These are phyloP conservation scores for Tolypocladium sp. DNA, from an alignment of 2,329 filamentous ascomycete species.

Conservation along the genomic window DNA sequence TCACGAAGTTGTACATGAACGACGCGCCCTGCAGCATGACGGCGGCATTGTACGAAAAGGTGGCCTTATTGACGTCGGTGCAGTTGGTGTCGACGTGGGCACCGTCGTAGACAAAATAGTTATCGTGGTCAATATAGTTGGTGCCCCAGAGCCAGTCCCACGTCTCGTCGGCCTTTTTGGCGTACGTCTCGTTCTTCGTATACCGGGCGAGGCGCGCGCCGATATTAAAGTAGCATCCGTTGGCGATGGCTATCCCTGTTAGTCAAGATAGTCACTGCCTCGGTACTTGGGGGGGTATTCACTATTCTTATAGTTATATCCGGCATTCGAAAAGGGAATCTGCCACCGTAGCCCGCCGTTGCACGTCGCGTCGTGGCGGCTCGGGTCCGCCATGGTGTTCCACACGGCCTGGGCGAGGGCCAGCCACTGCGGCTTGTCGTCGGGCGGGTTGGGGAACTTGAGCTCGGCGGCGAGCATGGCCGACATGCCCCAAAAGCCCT, in stretches of 20 bases:
- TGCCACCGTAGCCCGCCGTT: slow-evolving; percentile 69
- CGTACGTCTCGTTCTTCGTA: slow-evolving; percentile 57
- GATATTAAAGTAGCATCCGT: slow-evolving; percentile 55
- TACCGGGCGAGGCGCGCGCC: slow-evolving; percentile 63
- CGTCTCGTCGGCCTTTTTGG: slow-evolving; percentile 48
- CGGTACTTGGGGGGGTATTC: slow-evolving; percentile 8
- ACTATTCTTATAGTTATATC: slow-evolving; percentile 69
- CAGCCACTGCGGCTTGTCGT: slow-evolving; percentile 48
- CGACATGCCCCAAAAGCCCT: slow-evolving; percentile 61
- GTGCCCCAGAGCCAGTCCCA: slow-evolving; percentile 52
- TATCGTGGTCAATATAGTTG: slow-evolving; percentile 48
- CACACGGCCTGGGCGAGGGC: slow-evolving; percentile 62
- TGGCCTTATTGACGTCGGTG: slow-evolving; percentile 48
- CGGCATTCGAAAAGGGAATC: slow-evolving; percentile 63
- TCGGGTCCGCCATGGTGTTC: slow-evolving; percentile 46
- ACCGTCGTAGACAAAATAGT: slow-evolving; percentile 57
- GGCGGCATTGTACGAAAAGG: slow-evolving; percentile 60
- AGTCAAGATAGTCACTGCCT: neutral
- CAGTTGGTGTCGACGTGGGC: slow-evolving; percentile 50
- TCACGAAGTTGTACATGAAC: slow-evolving; percentile 57
- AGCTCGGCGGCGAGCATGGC: slow-evolving; percentile 59
- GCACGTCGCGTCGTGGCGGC: slow-evolving; percentile 58
- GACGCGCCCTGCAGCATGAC: slow-evolving; percentile 54
- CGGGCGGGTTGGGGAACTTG: slow-evolving; percentile 49
- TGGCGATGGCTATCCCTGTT: slow-evolving; percentile 41